Percentiles rank a stretch among this genome's conserved stretches.
Conservation (phyloP, 495 filamentous ascomycete genomes). For the Daldinia bambusicola region DNA sequence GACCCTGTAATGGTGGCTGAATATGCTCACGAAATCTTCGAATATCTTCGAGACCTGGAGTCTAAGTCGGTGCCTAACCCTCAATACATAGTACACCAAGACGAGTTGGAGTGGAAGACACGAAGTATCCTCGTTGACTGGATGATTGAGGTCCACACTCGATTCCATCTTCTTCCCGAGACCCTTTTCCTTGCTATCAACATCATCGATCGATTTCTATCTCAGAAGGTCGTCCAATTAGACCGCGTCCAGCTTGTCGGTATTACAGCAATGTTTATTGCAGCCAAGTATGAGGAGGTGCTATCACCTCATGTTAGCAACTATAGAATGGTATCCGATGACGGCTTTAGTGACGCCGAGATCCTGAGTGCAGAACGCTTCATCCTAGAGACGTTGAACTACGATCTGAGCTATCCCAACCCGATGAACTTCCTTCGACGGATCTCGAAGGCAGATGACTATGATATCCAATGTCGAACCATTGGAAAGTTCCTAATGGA, state of each 20-base stretch:
- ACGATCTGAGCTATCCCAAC: slow-evolving; percentile 98
- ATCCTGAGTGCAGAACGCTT: slow-evolving; percentile 97
- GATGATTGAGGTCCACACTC: slow-evolving; percentile 97
- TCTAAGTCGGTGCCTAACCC: slow-evolving; percentile 85
- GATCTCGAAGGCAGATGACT: slow-evolving; percentile 98
- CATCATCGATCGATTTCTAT: slow-evolving; percentile 97
- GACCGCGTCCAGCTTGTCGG: slow-evolving; percentile 96
- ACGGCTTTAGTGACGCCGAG: slow-evolving; percentile 94
- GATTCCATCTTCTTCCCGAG: slow-evolving; percentile 97
- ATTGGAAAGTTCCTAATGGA: slow-evolving; percentile 99
- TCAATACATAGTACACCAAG: slow-evolving; percentile 92
- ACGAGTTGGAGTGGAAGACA: slow-evolving; percentile 97
- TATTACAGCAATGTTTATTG: slow-evolving; percentile 98
- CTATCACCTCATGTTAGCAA: slow-evolving; percentile 95
- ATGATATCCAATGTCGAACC: slow-evolving; percentile 96
- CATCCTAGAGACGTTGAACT: slow-evolving; percentile 87
- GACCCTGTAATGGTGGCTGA: slow-evolving; percentile 98
- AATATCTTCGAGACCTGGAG: slow-evolving; percentile 91
- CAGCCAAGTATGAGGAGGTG: slow-evolving; percentile 98
- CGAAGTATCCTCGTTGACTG: slow-evolving; percentile 97
- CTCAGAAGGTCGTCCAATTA: slow-evolving; percentile 89
- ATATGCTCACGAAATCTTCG: slow-evolving; percentile 97
- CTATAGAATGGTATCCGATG: slow-evolving; percentile 96
- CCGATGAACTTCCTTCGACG: slow-evolving; percentile 99
- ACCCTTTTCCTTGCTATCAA: slow-evolving; percentile 97